Percentiles rank a stretch among this genome's conserved stretches.
These are phyloP conservation scores for Paracoccidioides lutzii DNA, from an alignment of 2,329 filamentous ascomycete species.

Conservation along the genomic window DNA sequence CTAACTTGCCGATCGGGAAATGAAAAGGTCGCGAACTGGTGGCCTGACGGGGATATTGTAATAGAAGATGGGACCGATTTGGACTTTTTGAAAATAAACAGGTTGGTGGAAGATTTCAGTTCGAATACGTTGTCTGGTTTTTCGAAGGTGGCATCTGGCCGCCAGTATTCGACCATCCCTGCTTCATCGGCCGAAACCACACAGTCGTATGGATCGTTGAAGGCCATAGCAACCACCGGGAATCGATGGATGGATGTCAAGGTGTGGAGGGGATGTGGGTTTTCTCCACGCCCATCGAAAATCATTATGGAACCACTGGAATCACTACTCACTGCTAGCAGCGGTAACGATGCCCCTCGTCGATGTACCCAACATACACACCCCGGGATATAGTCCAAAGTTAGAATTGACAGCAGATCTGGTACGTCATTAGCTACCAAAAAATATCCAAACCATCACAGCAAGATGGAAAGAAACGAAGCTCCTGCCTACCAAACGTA, in stretches of 20 bases:
- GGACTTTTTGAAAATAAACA: conserved; percentile 95
- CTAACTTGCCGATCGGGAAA: conserved; percentile 88
- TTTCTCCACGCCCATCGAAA: conserved; percentile 82
- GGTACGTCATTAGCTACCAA: conserved; percentile 12
- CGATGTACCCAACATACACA: conserved; percentile 86
- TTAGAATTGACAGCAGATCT: conserved; percentile 71
- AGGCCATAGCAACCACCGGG: conserved; percentile 72
- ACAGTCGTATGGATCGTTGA: conserved; percentile 80
- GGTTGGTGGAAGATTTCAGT: conserved; percentile 82
- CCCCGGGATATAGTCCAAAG: conserved; percentile 60
- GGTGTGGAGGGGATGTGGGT: conserved; percentile 59
- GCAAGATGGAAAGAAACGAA: conserved; percentile 4
- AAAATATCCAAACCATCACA: neutral
- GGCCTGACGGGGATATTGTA: conserved; percentile 72
- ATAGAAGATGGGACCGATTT: conserved; percentile 74
- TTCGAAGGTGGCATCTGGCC: conserved; percentile 61
- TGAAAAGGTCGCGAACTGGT: conserved; percentile 78
- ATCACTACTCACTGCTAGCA: conserved; percentile 72
- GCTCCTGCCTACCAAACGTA: conserved; percentile 55
- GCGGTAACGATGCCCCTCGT: conserved; percentile 72
- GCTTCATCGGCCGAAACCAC: conserved; percentile 78
- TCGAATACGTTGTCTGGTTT: conserved; percentile 87
- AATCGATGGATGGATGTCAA: conserved; percentile 68
- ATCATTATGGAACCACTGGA: conserved; percentile 60
- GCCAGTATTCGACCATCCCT: conserved; percentile 97